Conservation (phyloP, 2,329 filamentous ascomycete genomes). For the Paecilomyces niveus region DNA sequence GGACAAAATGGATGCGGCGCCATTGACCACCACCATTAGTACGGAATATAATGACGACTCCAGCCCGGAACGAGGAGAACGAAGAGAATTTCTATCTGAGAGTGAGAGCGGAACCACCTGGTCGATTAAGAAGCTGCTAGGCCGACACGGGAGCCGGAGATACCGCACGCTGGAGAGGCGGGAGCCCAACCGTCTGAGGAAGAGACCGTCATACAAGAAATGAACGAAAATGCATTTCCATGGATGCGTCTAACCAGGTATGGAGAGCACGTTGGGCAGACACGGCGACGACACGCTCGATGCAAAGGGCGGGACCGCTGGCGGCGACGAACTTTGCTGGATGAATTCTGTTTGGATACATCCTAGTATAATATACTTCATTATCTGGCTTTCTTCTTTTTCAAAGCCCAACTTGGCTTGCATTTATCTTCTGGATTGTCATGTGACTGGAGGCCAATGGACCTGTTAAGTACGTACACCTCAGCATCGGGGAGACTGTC, state of each 20-base stretch:
- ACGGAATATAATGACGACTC: slow-evolving; percentile 8
- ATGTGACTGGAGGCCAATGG: neutral
- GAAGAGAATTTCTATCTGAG: slow-evolving; percentile 4
- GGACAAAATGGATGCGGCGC: slow-evolving; percentile 9
- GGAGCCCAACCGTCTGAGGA: slow-evolving; percentile 23
- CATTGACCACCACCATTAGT: slow-evolving; percentile 11
- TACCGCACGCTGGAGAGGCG: slow-evolving; percentile 22
- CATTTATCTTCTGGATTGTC: neutral
- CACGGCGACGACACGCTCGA: neutral
- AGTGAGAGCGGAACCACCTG: slow-evolving; percentile 6
- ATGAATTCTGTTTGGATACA: neutral
- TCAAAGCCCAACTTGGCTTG: neutral
- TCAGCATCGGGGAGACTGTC: neutral
- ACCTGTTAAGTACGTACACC: neutral
- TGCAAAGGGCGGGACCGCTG: neutral
- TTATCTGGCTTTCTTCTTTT: neutral
- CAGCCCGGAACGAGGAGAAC: slow-evolving; percentile 7
- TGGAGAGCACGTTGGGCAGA: neutral
- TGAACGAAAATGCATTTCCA: neutral
- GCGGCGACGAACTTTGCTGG: neutral
- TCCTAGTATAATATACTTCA: neutral
- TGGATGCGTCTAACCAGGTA: neutral
- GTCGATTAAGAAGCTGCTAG: slow-evolving; percentile 21
- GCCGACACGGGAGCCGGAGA: slow-evolving; percentile 18
- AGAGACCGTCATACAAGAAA: slow-evolving; percentile 9